These are phyloP conservation scores for Podospora didyma DNA, from an alignment of 495 filamentous ascomycete genomes.

Conservation along the genomic window DNA sequence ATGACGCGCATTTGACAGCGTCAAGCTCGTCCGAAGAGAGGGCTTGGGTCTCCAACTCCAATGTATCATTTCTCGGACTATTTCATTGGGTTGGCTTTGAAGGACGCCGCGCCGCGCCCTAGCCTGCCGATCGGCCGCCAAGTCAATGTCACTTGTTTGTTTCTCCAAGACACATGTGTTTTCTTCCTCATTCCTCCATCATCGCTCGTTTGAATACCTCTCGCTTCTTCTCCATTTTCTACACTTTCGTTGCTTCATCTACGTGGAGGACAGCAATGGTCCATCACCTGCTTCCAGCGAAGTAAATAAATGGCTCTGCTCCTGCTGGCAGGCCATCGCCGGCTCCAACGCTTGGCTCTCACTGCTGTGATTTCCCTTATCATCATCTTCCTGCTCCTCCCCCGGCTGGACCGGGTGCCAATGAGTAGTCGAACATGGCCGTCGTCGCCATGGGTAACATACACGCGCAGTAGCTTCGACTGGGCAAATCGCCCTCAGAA, in stretches of 20 bases:
- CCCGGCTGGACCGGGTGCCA: neutral
- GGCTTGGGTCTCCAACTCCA: too few species aligned
- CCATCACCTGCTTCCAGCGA: neutral
- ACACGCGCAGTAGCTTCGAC: constrained; percentile 36
- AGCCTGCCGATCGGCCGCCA: neutral
- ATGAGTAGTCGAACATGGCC: neutral
- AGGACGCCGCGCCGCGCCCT: too few species aligned
- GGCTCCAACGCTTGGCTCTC: constrained; percentile 20
- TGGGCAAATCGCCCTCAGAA: constrained; percentile 35
- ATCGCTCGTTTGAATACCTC: too few species aligned
- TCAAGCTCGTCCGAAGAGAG: too few species aligned
- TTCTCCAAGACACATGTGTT: too few species aligned
- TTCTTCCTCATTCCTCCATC: too few species aligned
- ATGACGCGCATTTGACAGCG: too few species aligned
- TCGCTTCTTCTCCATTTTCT: too few species aligned
- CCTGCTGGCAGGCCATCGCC: constrained; percentile 17
- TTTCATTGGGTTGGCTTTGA: too few species aligned
- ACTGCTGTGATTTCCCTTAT: constrained; percentile 17
- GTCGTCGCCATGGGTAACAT: constrained; percentile 6
- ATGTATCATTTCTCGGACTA: too few species aligned
- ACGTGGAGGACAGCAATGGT: neutral
- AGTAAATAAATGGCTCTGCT: constrained; percentile 18
- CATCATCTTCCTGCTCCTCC: constrained; percentile 15
- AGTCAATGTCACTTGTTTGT: too few species aligned
- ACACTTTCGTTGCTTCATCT: neutral